Evolutionary conservation across 495 filamentous ascomycete species (phyloP), one percentile per base, ranked within the genome.

Genomic region (Lepraria neglecta): DNA sequence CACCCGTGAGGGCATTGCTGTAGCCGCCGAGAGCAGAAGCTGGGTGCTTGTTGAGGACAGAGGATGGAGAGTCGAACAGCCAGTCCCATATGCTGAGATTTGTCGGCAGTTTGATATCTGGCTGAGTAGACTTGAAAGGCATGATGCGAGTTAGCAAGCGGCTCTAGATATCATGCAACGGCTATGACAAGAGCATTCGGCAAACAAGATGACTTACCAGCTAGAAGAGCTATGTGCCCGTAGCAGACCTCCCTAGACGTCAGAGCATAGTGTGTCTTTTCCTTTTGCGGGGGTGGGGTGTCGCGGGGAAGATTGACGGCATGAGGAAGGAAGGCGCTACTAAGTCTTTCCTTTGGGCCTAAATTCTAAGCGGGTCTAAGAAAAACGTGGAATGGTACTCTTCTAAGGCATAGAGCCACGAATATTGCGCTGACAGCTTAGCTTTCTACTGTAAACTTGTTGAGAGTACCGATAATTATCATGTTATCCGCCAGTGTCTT

Each of bases 61-160:
- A 82, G 59, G 74, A 74, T 3, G 69, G 58, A 19, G 80, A 81
- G 63, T 82, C 77, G 69, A 86, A 84, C 33, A 84, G 75, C 77
- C 79, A 86, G 64, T 80, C 74, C 82, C 82, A 87, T 53, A 80
- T 76, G 17, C 81, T 77, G 38, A 82, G 56, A 50, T 80, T 60
- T 27, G 71, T 73, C 7, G 83, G 83, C 7, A 83, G 80, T 83
- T 72, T 54, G 59, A 77, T 75, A 53, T 72, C 69, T 43, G 66
- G 68, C 59, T 76, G 71, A 28, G 56, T 63, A 28, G 72, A 76
- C 62, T 77, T 75, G 67, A 77, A 78, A 45, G 58, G 63, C 64
- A 66, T 65, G 48, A 30, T 44, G 47, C 58, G 14, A 1, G 51
- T 55, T 27, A 55, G 51, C 24, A 24, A 17, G 52, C 1, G 4